A percentile compares a stretch with the other conserved stretches of the same genome.
phyloP scores from a whole-genome alignment of 768 basidiomycete genomes.

The Serendipita sp. region DNA sequence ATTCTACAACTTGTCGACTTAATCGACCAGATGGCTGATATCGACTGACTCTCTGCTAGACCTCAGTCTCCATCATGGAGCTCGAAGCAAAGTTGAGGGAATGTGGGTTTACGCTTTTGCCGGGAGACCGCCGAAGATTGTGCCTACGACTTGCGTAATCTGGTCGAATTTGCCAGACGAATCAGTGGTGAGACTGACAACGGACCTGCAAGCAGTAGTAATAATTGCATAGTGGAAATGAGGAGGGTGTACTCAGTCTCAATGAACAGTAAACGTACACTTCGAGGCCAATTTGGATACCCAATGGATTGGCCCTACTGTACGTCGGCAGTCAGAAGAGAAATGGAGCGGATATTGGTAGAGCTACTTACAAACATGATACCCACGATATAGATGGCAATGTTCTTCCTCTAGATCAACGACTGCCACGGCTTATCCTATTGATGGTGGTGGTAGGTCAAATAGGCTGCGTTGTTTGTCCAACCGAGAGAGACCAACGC shows the following conservation, averaged over 20 bases:
- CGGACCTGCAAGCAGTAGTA: not conserved
- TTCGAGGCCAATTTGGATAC: not conserved
- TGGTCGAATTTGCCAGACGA: constrained; percentile 15
- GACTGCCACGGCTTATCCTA: too few species aligned
- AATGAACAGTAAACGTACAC: not conserved
- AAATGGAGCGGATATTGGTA: not conserved
- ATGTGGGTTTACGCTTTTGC: constrained; percentile 11
- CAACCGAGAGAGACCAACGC: too few species aligned
- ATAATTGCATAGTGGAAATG: not conserved
- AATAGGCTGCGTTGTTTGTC: too few species aligned
- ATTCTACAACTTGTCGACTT: too few species aligned
- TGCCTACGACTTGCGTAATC: constrained; percentile 16
- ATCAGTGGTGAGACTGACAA: constrained; percentile 11
- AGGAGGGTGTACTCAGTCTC: not conserved
- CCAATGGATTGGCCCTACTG: too few species aligned
- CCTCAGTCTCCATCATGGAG: too few species aligned
- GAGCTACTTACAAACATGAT: not conserved
- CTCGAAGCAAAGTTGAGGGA: too few species aligned
- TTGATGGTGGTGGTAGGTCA: too few species aligned
- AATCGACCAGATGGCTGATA: too few species aligned
- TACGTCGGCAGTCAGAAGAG: too few species aligned
- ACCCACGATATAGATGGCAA: not conserved
- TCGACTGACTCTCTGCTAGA: too few species aligned
- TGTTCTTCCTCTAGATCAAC: not conserved
- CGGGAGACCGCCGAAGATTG: constrained; percentile 17